A percentile compares a stretch with the other conserved stretches of the same genome.
phyloP scores from a whole-genome alignment of 441 rosid species.

The Populus trichocarpa region DNA sequence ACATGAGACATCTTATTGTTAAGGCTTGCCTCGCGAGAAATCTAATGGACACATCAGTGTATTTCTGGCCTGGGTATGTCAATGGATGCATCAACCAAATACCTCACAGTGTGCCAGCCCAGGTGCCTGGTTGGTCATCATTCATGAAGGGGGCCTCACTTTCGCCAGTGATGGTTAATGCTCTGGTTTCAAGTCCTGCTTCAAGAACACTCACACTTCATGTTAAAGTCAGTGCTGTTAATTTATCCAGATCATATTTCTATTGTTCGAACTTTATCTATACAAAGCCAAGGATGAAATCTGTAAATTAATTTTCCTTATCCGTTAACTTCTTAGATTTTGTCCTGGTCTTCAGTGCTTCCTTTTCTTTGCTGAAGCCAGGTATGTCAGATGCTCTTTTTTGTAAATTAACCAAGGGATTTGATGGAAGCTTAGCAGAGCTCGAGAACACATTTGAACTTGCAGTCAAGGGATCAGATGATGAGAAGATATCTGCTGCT shows the following conservation, averaged over 20 bases:
- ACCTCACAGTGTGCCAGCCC: slow-evolving; percentile 52
- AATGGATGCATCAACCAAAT: slow-evolving; percentile 64
- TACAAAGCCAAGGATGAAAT: slow-evolving; percentile 10
- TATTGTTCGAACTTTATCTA: slow-evolving; percentile 6
- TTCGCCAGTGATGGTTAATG: slow-evolving; percentile 58
- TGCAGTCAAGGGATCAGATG: slow-evolving; percentile 84
- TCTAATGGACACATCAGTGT: slow-evolving; percentile 85
- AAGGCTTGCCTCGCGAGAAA: slow-evolving; percentile 98
- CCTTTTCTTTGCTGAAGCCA: slow-evolving; percentile 72
- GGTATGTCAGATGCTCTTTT: slow-evolving; percentile 68
- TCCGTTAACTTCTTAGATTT: slow-evolving; percentile 30
- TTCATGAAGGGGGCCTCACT: slow-evolving; percentile 86
- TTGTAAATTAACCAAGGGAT: slow-evolving; percentile 67
- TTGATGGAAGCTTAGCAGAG: slow-evolving; percentile 99
- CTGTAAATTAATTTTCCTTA: slow-evolving; percentile 22
- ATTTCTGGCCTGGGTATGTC: slow-evolving; percentile 92
- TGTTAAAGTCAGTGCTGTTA: slow-evolving; percentile 8
- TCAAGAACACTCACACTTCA: slow-evolving; percentile 53
- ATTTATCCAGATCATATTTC: slow-evolving; percentile 6
- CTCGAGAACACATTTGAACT: slow-evolving; percentile 91
- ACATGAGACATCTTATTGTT: slow-evolving; percentile 94
- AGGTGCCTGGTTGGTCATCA: slow-evolving; percentile 80
- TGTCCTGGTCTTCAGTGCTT: slow-evolving; percentile 61
- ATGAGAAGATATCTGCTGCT: slow-evolving; percentile 95
- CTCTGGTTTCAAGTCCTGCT: slow-evolving; percentile 84